A percentile compares a stretch with the other conserved stretches of the same genome.
These are phyloP conservation scores for Calonectria hongkongensis DNA, from an alignment of 2,329 filamentous ascomycete species.

Conservation along the genomic window DNA sequence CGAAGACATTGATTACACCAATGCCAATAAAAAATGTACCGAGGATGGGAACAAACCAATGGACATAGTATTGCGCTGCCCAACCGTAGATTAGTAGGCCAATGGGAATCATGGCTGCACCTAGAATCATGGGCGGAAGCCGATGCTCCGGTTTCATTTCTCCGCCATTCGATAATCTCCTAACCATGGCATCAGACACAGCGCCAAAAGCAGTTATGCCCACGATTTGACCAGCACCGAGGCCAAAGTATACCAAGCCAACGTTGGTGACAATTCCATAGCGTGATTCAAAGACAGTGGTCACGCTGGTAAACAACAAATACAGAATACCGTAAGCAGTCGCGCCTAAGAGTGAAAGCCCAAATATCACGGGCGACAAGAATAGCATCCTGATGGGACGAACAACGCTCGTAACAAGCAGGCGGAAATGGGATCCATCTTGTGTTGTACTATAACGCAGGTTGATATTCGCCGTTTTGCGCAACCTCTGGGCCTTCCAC, in stretches of 20 bases:
- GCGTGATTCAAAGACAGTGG: slow-evolving; percentile 65
- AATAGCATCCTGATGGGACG: slow-evolving; percentile 70
- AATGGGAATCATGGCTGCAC: slow-evolving; percentile 43
- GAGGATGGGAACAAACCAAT: slow-evolving; percentile 72
- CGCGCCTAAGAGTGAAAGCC: slow-evolving; percentile 69
- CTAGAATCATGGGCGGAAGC: slow-evolving; percentile 47
- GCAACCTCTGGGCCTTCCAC: slow-evolving; percentile 72
- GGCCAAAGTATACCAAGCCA: slow-evolving; percentile 68
- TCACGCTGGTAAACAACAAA: slow-evolving; percentile 72
- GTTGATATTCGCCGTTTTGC: neutral
- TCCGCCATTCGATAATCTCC: slow-evolving; percentile 37
- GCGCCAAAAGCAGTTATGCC: slow-evolving; percentile 35
- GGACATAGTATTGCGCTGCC: slow-evolving; percentile 65
- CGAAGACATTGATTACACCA: slow-evolving; percentile 61
- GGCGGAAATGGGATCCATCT: slow-evolving; percentile 64
- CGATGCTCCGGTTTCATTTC: slow-evolving; percentile 47
- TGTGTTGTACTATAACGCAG: neutral
- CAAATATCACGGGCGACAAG: slow-evolving; percentile 64
- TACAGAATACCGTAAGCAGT: slow-evolving; percentile 73
- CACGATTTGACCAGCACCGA: slow-evolving; percentile 58
- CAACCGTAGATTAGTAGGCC: slow-evolving; percentile 54
- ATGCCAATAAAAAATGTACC: slow-evolving; percentile 64
- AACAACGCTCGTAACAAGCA: slow-evolving; percentile 58
- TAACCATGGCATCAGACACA: slow-evolving; percentile 41
- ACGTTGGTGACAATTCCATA: slow-evolving; percentile 56